Evolutionary conservation across 345 rosid genomes (phyloP), one percentile per base, ranked within the genome.

Genomic region (Noccaea bulbosa): DNA sequence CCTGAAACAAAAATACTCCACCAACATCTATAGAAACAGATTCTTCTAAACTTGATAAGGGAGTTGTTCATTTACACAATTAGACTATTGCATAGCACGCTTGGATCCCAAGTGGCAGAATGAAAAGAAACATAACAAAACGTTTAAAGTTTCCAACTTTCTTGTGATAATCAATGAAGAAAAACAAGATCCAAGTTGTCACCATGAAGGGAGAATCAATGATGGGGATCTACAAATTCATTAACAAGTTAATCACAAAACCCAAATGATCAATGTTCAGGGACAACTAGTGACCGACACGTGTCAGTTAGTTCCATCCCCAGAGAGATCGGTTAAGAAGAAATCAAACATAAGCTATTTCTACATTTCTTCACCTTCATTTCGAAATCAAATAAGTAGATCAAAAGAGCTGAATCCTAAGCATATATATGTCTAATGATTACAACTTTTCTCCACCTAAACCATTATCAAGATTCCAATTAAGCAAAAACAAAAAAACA

Each of bases 391-490:
- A 33, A 27, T 16, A 5, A 46, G 20, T 7, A 51, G 58, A 68
- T 52, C 64, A 46, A 53, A 27, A 47, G 40, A 46, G 52, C 73
- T 68, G 63, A 60, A 35, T 40, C 73, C 14, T 34, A 3, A 49
- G 62, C 33, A n/a, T 7, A 40, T 49, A 74, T 22, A n/a, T 7
- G 49, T 49, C 5, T 17, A 34, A 49, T 2, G 34, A 34, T 51
- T 41, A 48, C 61, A 59, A 15, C 16, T 2, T 20, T 41, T 54
- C 4, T n/a, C 38, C 22, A 53, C 60, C 62, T 35, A n/a, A 54
- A 33, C 39, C 33, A 55, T 48, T 48, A 40, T 69, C 47, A 41
- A 63, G 66, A 64, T 40, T 62, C 63, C 4, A n/a, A 50, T 8
- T 11, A 52, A 33, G 46, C 39, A 12, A 15, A 17, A 40, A 12